Base-by-base conservation (phyloP, 805 yeast genomes). In the Clavispora carvajalis region DNA sequence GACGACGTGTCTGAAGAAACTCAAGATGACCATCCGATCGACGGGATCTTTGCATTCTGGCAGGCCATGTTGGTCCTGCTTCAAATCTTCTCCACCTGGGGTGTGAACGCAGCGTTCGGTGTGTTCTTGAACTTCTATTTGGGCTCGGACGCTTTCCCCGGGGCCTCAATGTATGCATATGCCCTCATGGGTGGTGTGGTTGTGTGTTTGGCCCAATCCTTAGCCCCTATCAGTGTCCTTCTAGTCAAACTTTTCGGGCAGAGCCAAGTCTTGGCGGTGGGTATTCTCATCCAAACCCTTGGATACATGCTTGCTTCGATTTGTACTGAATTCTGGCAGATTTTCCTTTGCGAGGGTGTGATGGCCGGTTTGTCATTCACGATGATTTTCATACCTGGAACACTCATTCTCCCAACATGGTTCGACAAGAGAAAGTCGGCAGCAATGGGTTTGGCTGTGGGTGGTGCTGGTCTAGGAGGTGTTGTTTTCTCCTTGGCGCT, bases 151-250 rank as follows among this genome's bases (percentile, higher is more conserved):
- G 17, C 68, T 0, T 82, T 79, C 45, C 65, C 67, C 1, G 85
- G 81, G 1, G 80, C 84, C 0, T 55, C 73, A 0, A 72, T 71
- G 38, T 60, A 76, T 40, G 85, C 80, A 43, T 84, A 71, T 58
- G 85, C 87, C 10, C 63, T 77, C 30, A 71, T 84, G 48, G 86
- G 89, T 0, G 90, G 91, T 4, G 52, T 83, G 6, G 74, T 82
- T 1, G 77, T 82, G 36, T 71, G 62, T 41, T 58, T 82, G 44
- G 84, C 86, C 21, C 84, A 83, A 57, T 59, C 73, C 47, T 45
- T 64, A 25, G 65, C 86, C 30, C 93, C 95, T 3, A 44, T 81
- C 19, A 43, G 39, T 16, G 48, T 47, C 1, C 22, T 49, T 19
- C 40, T 72, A 1, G 69, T 72, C 47, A 68, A 71, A 40, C 47